Evolutionary conservation across 768 basidiomycete species (phyloP), one percentile per base, ranked within the genome.

Genomic region (Cyclocybe aegerita): DNA sequence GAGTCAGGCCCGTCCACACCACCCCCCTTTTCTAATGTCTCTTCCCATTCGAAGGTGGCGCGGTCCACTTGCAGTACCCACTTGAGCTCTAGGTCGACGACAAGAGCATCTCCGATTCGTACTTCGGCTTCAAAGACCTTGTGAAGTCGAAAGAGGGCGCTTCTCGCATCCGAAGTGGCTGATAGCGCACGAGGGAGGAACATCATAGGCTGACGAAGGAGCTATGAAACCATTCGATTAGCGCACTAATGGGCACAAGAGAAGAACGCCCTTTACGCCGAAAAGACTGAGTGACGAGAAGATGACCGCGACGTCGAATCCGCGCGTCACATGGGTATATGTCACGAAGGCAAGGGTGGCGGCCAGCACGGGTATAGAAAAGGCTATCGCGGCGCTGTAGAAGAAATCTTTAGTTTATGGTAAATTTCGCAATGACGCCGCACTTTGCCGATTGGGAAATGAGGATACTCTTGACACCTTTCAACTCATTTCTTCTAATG

Each of bases 161-260:
- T 87, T 48, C 74, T 70, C 1, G 85, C 86, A 58, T 90, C 86
- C 0, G 82, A 76, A 35, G 80, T 79, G 7, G 80, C 76, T 9
- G 84, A 83, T 7, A 88, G 67, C 1, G 80, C 79, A 4, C 82
- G 76, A 10, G 83, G 83, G 34, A 85, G 66, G 63, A 82, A 82
- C 79, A 82, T 78, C 73, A 85, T 78, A 0, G 86, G 85, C 63
- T 87, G 85, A 10, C 85, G 78, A 33, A 88, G 76, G 15, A 88
- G 74, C 70, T 82, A 68, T 15, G 46, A 51, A 9, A 16, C 31
- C 12, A 47, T 30, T n/a, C 7, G 4, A 16, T 1, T 29, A 31
- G 16, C 39, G 52, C 31, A 48, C 33, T 23, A 43, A 14, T 9
- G 16, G 9, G 11, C 11, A 37, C 15, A 15, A 37, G 36, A 11